phyloP scores from a whole-genome alignment of 768 basidiomycete species.

The Tephrocybe sp. region DNA sequence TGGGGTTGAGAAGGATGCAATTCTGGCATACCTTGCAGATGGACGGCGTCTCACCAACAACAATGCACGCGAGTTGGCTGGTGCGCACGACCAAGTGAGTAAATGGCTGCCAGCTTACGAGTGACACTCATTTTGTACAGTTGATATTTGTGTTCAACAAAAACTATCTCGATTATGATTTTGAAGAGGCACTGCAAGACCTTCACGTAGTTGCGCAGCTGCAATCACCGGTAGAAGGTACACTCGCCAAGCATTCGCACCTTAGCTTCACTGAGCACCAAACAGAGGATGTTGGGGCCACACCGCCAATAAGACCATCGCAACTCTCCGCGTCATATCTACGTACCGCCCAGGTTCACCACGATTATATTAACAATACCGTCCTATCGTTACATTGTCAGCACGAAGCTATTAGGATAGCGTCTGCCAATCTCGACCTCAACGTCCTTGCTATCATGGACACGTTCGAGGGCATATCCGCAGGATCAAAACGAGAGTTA shows the following conservation, averaged over 20 bases:
- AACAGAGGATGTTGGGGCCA: conserved; percentile 60
- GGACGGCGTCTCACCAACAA: conserved; percentile 69
- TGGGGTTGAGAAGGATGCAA: conserved; percentile 65
- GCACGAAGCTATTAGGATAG: conserved; percentile 69
- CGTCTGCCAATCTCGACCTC: conserved; percentile 69
- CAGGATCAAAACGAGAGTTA: conserved; percentile 60
- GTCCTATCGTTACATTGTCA: conserved; percentile 60
- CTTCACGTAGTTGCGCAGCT: conserved; percentile 61
- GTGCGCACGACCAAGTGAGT: conserved; percentile 70
- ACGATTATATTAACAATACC: conserved; percentile 56
- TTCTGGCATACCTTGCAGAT: conserved; percentile 79
- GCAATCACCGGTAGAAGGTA: conserved; percentile 76
- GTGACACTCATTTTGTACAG: conserved; percentile 27
- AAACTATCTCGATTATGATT: conserved; percentile 67
- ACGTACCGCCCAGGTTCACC: conserved; percentile 61
- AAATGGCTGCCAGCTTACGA: not conserved
- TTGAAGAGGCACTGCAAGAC: conserved; percentile 64
- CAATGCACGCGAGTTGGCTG: conserved; percentile 76
- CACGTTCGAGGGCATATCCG: conserved; percentile 63
- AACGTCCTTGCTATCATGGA: conserved; percentile 72
- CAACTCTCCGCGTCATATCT: conserved; percentile 68
- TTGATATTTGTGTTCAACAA: conserved; percentile 86
- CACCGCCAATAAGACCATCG: conserved; percentile 71
- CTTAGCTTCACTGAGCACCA: not conserved
- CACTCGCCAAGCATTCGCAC: conserved; percentile 10